These are phyloP conservation scores for Chlorella ohadii DNA, from an alignment of 139 green algal species.

Conservation along the genomic window DNA sequence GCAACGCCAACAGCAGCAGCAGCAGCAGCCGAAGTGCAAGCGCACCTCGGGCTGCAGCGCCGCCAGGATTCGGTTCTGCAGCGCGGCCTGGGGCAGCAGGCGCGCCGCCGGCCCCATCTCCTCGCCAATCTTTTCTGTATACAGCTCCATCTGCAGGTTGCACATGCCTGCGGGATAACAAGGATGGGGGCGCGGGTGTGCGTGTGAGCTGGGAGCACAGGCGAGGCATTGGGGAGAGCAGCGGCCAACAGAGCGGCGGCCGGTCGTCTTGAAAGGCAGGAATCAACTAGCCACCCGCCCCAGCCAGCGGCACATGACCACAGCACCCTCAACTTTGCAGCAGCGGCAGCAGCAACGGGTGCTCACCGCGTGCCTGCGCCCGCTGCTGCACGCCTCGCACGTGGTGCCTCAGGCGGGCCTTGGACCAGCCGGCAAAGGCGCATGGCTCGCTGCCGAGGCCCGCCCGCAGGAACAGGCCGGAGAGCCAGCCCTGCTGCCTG, in stretches of 20 bases:
- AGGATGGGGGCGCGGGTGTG: background rate
- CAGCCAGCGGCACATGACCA: background rate
- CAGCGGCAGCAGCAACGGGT: too few relatives aligned
- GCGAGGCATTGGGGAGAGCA: background rate
- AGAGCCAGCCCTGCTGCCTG: background rate
- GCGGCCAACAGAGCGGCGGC: too few relatives aligned
- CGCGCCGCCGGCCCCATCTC: background rate
- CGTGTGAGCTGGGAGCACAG: background rate
- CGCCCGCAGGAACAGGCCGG: background rate
- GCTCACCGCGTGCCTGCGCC: background rate
- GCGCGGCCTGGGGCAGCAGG: conserved; percentile 6
- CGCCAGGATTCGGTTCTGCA: conserved; percentile 23
- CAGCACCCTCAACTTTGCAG: background rate
- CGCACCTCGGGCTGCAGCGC: conserved; percentile 9
- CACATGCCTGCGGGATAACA: conserved; percentile 13
- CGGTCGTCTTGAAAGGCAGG: too few relatives aligned
- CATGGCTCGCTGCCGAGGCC: background rate
- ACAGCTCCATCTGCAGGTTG: conserved; percentile 18
- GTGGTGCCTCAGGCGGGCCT: background rate
- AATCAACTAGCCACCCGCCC: too few relatives aligned
- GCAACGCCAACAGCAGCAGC: background rate
- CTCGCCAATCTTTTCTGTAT: background rate
- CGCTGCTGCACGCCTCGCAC: conserved; percentile 6
- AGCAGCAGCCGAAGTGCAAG: background rate
- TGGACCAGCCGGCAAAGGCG: background rate